These are phyloP conservation scores for Arthroderma uncinatum DNA, from an alignment of 2,329 filamentous ascomycete genomes.

Conservation along the genomic window DNA sequence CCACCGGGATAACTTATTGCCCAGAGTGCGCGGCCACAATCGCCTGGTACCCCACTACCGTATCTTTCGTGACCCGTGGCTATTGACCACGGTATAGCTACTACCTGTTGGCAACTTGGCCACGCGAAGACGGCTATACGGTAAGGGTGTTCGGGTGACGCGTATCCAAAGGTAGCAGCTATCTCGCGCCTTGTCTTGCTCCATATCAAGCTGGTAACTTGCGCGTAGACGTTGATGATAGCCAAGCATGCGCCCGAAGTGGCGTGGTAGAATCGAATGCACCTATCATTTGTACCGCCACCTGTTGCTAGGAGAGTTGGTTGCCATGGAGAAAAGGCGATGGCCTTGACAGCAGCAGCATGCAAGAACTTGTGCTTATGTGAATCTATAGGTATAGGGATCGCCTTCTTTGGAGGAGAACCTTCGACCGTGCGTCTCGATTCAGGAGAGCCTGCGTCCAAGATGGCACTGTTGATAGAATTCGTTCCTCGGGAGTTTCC, in stretches of 20 bases:
- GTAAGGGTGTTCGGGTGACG: constrained; percentile 77
- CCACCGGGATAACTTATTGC: constrained; percentile 74
- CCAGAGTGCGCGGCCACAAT: constrained; percentile 54
- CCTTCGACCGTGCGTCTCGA: not conserved
- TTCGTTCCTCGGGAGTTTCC: not conserved
- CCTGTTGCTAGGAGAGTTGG: constrained; percentile 77
- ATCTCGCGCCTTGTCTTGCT: constrained; percentile 77
- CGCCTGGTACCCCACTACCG: constrained; percentile 19
- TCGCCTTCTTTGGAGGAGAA: constrained; percentile 21
- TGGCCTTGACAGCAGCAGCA: constrained; percentile 84
- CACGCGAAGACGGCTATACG: constrained; percentile 89
- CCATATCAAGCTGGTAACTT: constrained; percentile 90
- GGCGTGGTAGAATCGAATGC: constrained; percentile 92
- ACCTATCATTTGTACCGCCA: constrained; percentile 85
- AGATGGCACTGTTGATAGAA: not conserved
- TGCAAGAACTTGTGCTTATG: constrained; percentile 67
- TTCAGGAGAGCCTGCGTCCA: not conserved
- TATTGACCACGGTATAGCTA: constrained; percentile 72
- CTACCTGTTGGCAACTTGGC: constrained; percentile 80
- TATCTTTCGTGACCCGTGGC: constrained; percentile 28
- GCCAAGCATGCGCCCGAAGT: constrained; percentile 71
- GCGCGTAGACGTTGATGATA: constrained; percentile 82
- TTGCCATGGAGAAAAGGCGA: constrained; percentile 94
- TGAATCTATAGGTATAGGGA: constrained; percentile 43
- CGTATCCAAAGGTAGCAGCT: constrained; percentile 84